Conservation (phyloP, 345 rosid genomes). For the Bruguiera parviflora region DNA sequence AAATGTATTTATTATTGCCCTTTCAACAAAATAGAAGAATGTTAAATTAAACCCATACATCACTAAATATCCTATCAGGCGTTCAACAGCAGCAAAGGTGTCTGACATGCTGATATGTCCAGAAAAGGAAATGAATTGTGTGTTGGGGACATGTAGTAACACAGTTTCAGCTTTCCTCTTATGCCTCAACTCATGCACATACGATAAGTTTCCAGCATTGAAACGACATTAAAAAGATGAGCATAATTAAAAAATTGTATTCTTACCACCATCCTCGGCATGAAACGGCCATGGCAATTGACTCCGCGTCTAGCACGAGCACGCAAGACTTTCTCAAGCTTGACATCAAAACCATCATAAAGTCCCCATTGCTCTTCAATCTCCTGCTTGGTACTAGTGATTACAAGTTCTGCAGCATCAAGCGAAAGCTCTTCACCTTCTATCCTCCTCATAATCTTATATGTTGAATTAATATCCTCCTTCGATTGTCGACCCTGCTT, state of each 20-base stretch:
- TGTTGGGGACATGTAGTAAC: too few species aligned
- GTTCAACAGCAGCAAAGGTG: background rate
- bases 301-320: conserved; percentile 92
- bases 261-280: conserved; percentile 97
- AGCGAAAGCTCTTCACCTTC: conserved; percentile 93
- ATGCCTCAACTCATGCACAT: background rate
- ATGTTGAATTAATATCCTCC: conserved; percentile 86
- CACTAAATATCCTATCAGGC: background rate
- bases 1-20: background rate
- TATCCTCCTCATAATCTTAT: conserved; percentile 90
- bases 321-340: conserved; percentile 86
- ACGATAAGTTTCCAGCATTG: background rate
- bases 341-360: conserved; percentile 96
- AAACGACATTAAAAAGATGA: background rate
- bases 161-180: background rate
- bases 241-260: background rate
- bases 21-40: too few species aligned
- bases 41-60: too few species aligned
- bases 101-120: too few species aligned
- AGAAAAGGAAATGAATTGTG: too few species aligned
- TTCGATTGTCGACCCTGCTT: conserved; percentile 89
- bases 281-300: conserved; percentile 86
- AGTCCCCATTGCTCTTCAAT: conserved; percentile 99
- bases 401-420: conserved; percentile 94
- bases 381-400: conserved; percentile 94